Evolutionary conservation across 768 basidiomycete species (phyloP), one percentile per base, ranked within the genome.

Genomic region (Artomyces pyxidatus): DNA sequence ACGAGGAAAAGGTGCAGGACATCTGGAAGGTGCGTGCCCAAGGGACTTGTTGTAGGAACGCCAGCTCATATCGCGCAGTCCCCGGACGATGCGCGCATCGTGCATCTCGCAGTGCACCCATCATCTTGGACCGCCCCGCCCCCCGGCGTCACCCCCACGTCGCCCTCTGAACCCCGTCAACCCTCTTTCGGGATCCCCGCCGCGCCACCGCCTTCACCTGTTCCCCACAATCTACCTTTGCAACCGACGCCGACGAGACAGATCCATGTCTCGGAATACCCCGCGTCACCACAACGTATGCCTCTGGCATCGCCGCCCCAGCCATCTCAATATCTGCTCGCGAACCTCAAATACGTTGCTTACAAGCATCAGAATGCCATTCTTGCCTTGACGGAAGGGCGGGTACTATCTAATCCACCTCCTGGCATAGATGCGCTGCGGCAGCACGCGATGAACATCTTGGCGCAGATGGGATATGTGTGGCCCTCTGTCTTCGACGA

Each of bases 21-120:
- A 66, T 89, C 39, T 88, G 87, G 88, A 80, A 79, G 76, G 83
- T 82, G 56, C 59, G 73, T 57, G 29, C 19, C 45, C 14, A 43
- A 8, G n/a, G 29, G 14, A 40, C 22, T 50, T 22, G 43, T 51
- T 37, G 43, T 42, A 29, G 54, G 51, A 46, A 48, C 29, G 42
- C 50, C 12, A 2, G 17, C n/a, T 3, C 17, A 6, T 19, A 21
- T 17, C 3, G 2, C 12, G 25, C 59, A 87, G 85, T 67, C 68
- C 38, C 63, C 67, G 35, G 74, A 76, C 48, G 82, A 83, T 45
- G 72, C 77, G 22, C 76, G 75, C 37, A 71, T 80, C 48, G 69
- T 89, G 37, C 88, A 88, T 65, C 71, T 90, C 19, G 81, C 85
- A 12, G 86, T 90, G n/a, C 81, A 83, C 60, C 83, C 85, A 21